These are phyloP conservation scores for Starmera amethionina DNA, from an alignment of 805 yeast species.

Conservation along the genomic window DNA sequence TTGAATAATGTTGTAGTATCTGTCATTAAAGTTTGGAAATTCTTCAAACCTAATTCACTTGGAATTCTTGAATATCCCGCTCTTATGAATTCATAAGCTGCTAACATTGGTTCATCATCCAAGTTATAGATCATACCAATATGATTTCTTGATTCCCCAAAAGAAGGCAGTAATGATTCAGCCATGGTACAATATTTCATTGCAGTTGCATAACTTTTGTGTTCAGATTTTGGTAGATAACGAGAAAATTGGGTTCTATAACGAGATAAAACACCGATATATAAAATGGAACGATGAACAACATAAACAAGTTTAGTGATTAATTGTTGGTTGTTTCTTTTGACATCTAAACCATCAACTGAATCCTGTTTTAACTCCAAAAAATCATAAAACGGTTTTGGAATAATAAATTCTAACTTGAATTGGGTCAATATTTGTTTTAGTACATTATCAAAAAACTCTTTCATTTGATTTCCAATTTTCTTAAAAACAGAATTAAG, in stretches of 20 bases:
- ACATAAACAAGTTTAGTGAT: slow-evolving; percentile 27
- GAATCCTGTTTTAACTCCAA: slow-evolving; percentile 4
- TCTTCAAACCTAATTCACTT: slow-evolving; percentile 26
- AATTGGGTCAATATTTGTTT: slow-evolving; percentile 28
- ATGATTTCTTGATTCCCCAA: slow-evolving; percentile 58
- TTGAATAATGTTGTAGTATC: slow-evolving; percentile 22
- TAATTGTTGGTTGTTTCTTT: slow-evolving; percentile 4
- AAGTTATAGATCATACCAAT: slow-evolving; percentile 46
- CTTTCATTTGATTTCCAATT: slow-evolving; percentile 33
- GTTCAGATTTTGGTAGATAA: slow-evolving; percentile 23
- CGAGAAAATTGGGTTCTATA: slow-evolving; percentile 34
- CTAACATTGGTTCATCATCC: slow-evolving; percentile 9
- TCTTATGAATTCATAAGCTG: slow-evolving; percentile 35
- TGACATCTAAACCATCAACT: slow-evolving; percentile 5
- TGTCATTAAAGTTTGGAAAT: slow-evolving; percentile 24
- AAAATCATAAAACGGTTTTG: slow-evolving; percentile 8
- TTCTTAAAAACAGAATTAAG: slow-evolving; percentile 42
- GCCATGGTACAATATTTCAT: slow-evolving; percentile 41
- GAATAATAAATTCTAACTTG: slow-evolving; percentile 21
- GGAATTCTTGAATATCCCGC: slow-evolving; percentile 33
- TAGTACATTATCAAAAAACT: slow-evolving; percentile 37
- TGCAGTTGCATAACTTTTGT: slow-evolving; percentile 34
- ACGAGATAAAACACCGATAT: slow-evolving; percentile 49
- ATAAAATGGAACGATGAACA: slow-evolving; percentile 38
- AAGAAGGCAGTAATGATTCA: slow-evolving; percentile 49